phyloP scores from a whole-genome alignment of 345 rosid genomes.

The Ceriops zippeliana region DNA sequence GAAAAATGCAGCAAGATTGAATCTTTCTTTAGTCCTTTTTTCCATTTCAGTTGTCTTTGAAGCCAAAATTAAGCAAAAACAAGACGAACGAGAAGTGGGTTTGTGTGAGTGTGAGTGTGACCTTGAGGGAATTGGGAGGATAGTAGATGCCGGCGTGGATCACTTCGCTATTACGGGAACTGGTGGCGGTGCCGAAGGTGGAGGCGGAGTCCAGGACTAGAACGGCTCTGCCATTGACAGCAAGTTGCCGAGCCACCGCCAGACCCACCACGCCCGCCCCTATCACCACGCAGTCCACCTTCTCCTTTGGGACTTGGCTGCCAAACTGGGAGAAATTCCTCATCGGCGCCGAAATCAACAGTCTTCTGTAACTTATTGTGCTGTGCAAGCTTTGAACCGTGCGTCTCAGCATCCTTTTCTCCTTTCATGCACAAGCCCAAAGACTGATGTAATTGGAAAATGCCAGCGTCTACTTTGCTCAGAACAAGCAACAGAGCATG shows the following conservation, averaged over 20 bases:
- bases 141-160: slow-evolving; percentile 94
- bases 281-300: slow-evolving; percentile 73
- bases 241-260: slow-evolving; percentile 67
- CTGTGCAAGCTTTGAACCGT: slow-evolving; percentile 5
- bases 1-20: not conserved
- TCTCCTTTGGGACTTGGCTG: slow-evolving; percentile 43
- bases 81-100: not conserved
- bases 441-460: not conserved
- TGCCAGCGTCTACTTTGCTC: no score
- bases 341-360: not conserved
- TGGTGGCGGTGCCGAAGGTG: slow-evolving; percentile 75
- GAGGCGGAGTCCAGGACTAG: slow-evolving; percentile 74
- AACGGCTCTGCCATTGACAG: slow-evolving; percentile 62
- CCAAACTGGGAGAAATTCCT: not conserved
- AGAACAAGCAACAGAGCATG: no score
- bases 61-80: not conserved
- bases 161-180: slow-evolving; percentile 89
- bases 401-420: slow-evolving; percentile 10
- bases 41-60: not conserved
- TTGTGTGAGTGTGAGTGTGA: not conserved
- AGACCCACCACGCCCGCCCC: slow-evolving; percentile 93
- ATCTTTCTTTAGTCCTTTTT: not conserved
- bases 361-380: not conserved
- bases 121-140: slow-evolving; percentile 71
- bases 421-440: not conserved